Conservation (phyloP, 2,329 filamentous ascomycete genomes). For the Ceratocystiopsis sp. region DNA sequence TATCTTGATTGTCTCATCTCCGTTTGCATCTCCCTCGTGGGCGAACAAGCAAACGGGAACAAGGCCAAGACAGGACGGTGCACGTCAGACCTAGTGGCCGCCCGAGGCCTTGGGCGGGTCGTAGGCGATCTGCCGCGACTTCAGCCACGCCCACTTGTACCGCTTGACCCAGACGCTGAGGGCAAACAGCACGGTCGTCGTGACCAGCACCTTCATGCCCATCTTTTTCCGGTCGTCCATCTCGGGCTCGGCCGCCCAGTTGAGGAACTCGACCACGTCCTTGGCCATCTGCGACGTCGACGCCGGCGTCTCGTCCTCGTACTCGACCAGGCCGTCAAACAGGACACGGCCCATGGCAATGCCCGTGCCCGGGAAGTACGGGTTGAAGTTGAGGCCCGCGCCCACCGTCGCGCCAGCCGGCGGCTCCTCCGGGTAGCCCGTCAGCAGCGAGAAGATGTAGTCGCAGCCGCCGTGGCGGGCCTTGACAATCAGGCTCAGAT, state of each 20-base stretch:
- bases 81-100: slow-evolving; percentile 12
- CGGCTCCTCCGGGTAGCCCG: slow-evolving; percentile 91
- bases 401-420: slow-evolving; percentile 76
- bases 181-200: slow-evolving; percentile 63
- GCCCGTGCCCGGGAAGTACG: slow-evolving; percentile 97
- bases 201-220: slow-evolving; percentile 88
- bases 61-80: too few species aligned
- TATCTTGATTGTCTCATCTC: too few species aligned
- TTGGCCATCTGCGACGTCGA: slow-evolving; percentile 99
- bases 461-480: slow-evolving; percentile 92
- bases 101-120: slow-evolving; percentile 48
- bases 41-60: too few species aligned
- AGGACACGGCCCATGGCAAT: slow-evolving; percentile 98
- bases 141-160: slow-evolving; percentile 97
- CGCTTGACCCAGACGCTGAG: slow-evolving; percentile 95
- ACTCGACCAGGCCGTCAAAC: slow-evolving; percentile 94
- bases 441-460: slow-evolving; percentile 95
- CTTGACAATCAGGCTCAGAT: slow-evolving; percentile 97
- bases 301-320: slow-evolving; percentile 89
- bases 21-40: too few species aligned
- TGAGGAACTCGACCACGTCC: slow-evolving; percentile 96
- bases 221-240: slow-evolving; percentile 99
- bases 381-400: slow-evolving; percentile 97
- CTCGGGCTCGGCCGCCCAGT: slow-evolving; percentile 97
- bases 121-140: slow-evolving; percentile 88